Base-by-base conservation (phyloP, 2,329 filamentous ascomycete genomes). In the Westerdykella aurantiaca region DNA sequence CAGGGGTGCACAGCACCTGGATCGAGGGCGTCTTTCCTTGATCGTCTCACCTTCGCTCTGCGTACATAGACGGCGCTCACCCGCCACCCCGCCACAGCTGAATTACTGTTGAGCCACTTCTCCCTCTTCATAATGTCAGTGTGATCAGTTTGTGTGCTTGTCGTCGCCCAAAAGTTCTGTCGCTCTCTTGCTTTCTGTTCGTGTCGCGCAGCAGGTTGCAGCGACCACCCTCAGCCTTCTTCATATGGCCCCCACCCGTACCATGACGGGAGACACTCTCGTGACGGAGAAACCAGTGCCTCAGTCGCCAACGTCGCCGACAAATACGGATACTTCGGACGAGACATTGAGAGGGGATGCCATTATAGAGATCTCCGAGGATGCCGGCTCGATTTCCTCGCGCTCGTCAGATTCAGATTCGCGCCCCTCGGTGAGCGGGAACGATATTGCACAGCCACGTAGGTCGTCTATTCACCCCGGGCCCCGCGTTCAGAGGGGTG, bases 251-350 rank as follows among this genome's bases (percentile, higher is more conserved):
- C 61, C 56, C 48, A 43, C 45, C 16, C 60, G 58, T 22, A 45
- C 55, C 6, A 59, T 66, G 60, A 66, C 60, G 10, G 62, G 57
- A 7, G 61, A 63, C 22, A 66, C 62, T 0, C 46, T 58, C 17
- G 47, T 52, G n/a, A 44, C 45, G 9, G 53, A 62, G 39, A 59
- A 58, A 33, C 33, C n/a, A 18, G 42, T 38, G 11, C 48, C 52
- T 13, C 52, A 56, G 38, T 53, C 57, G 4, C 60, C 61, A 34
- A 49, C 43, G 12, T 64, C 60, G 7, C 61, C 61, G 1, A 60
- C 62, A 3, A 45, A 51, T 21, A 65, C 63, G 4, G 56, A 58
- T 39, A 38, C 51, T 34, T 45, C 50, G 11, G 43, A 34, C 23
- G 44, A 41, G 2, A 66, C 62, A 1, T 39, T 64, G 21, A 44